These are phyloP conservation scores for Cyclanthera cordifolia DNA, from an alignment of 306 rosid genomes.

Conservation along the genomic window DNA sequence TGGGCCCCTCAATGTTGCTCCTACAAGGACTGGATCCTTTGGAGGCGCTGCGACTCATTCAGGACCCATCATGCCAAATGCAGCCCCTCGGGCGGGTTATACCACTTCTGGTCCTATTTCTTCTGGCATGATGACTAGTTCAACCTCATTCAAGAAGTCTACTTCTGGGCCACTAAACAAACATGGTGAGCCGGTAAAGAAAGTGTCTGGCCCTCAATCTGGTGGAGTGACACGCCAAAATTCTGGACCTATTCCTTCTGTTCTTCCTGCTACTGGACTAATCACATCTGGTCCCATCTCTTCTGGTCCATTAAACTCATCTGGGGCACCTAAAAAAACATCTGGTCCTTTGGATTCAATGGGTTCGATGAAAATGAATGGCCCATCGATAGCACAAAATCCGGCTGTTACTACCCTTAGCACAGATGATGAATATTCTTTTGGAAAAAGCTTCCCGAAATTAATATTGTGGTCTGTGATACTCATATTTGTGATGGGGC, in stretches of 20 bases:
- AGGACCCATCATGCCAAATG: constrained; percentile 66
- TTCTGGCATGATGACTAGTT: constrained; percentile 58
- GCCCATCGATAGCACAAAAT: constrained; percentile 36
- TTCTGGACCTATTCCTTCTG: constrained; percentile 86
- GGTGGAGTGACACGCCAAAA: constrained; percentile 93
- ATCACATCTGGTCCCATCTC: constrained; percentile 91
- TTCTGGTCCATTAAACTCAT: constrained; percentile 86
- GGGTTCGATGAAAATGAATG: constrained; percentile 65
- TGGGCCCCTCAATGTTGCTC: constrained; percentile 62
- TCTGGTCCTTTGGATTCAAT: constrained; percentile 77
- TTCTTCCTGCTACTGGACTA: constrained; percentile 88
- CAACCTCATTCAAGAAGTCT: constrained; percentile 71
- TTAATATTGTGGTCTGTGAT: constrained; percentile 87
- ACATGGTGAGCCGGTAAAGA: constrained; percentile 91
- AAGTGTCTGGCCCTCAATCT: constrained; percentile 93
- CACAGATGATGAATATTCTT: constrained; percentile 74
- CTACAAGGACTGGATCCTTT: constrained; percentile 86
- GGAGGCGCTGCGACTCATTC: constrained; percentile 84
- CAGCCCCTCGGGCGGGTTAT: constrained; percentile 67
- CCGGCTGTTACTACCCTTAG: constrained; percentile 77
- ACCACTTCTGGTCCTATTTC: constrained; percentile 62
- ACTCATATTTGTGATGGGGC: constrained; percentile 89
- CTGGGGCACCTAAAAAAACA: constrained; percentile 91
- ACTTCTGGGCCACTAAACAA: constrained; percentile 90
- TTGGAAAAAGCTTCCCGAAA: constrained; percentile 82